phyloP scores from a whole-genome alignment of 352 stramenopile genomes.

The Globisporangium cylindrosporum region DNA sequence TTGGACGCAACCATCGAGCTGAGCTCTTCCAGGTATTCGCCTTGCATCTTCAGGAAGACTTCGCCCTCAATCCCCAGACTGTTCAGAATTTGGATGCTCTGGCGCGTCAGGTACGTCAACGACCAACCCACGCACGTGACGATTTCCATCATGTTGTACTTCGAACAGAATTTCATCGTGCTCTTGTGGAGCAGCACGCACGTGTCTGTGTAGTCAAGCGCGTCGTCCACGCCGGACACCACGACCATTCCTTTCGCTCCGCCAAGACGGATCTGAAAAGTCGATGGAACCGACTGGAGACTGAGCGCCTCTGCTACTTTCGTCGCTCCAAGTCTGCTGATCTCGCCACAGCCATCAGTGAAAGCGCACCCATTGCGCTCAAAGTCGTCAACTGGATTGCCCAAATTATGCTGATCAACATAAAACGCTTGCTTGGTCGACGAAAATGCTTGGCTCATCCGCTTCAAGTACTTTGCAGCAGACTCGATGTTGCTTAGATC shows the following conservation, averaged over 20 bases:
- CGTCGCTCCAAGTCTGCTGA: slow-evolving; percentile 32
- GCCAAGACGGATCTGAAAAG: slow-evolving; percentile 73
- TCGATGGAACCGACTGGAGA: slow-evolving; percentile 42
- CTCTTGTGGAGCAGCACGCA: slow-evolving; percentile 52
- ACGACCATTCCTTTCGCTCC: slow-evolving; percentile 79
- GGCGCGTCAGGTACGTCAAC: slow-evolving; percentile 63
- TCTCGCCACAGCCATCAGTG: slow-evolving; percentile 75
- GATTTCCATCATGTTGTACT: slow-evolving; percentile 67
- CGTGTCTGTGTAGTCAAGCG: slow-evolving; percentile 15
- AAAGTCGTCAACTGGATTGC: slow-evolving; percentile 48
- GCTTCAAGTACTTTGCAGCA: slow-evolving; percentile 74
- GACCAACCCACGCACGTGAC: slow-evolving; percentile 52
- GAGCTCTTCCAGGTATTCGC: slow-evolving; percentile 61
- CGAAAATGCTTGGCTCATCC: slow-evolving; percentile 58
- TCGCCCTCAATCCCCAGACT: slow-evolving; percentile 56
- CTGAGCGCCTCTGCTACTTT: slow-evolving; percentile 37
- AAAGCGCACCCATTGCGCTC: slow-evolving; percentile 43
- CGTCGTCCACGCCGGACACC: slow-evolving; percentile 38
- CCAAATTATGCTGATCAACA: slow-evolving; percentile 40
- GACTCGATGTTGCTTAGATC: slow-evolving; percentile 50
- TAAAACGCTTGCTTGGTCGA: slow-evolving; percentile 53
- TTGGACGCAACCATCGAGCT: slow-evolving; percentile 52
- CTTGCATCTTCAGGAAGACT: slow-evolving; percentile 67
- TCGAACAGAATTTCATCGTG: slow-evolving; percentile 70
- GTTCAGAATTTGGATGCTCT: slow-evolving; percentile 74